phyloP scores from a whole-genome alignment of 495 filamentous ascomycete genomes.

The Cairneyella variabilis region DNA sequence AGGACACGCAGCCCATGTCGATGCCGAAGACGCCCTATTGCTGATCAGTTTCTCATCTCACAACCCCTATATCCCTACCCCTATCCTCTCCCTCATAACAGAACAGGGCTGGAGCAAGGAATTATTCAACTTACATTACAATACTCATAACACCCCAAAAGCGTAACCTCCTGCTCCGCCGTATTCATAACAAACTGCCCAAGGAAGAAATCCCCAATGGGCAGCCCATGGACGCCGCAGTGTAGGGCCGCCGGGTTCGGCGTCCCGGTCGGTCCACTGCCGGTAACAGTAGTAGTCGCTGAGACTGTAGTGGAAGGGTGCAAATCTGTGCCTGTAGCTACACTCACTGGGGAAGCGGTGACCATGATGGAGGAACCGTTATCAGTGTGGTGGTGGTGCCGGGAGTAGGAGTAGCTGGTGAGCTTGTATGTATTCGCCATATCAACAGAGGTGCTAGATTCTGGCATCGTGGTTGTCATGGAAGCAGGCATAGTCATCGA shows the following conservation, averaged over 20 bases:
- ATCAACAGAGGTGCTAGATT: background rate
- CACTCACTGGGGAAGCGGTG: constrained; percentile 3
- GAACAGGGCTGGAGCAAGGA: background rate
- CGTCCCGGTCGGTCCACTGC: constrained; percentile 9
- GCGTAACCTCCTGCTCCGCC: constrained; percentile 14
- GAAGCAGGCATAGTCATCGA: too few species aligned
- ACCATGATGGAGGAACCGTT: background rate
- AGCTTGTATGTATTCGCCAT: too few species aligned
- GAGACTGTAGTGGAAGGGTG: constrained; percentile 2
- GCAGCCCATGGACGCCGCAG: constrained; percentile 26
- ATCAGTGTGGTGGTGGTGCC: background rate
- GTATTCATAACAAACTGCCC: constrained; percentile 18
- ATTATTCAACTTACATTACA: constrained; percentile 26
- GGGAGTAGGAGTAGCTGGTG: background rate
- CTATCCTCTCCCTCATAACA: too few species aligned
- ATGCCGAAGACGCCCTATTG: constrained; percentile 18
- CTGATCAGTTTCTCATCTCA: background rate
- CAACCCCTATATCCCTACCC: too few species aligned
- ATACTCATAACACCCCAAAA: constrained; percentile 22
- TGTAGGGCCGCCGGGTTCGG: constrained; percentile 8
- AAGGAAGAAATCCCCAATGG: constrained; percentile 19
- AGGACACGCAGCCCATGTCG: constrained; percentile 19
- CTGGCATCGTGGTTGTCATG: too few species aligned
- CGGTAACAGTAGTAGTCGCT: constrained; percentile 16
- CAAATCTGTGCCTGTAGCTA: background rate